Evolutionary conservation across 305 asterid species (phyloP), one percentile per base, ranked within the genome.

Genomic region (Solanum hybrid): DNA sequence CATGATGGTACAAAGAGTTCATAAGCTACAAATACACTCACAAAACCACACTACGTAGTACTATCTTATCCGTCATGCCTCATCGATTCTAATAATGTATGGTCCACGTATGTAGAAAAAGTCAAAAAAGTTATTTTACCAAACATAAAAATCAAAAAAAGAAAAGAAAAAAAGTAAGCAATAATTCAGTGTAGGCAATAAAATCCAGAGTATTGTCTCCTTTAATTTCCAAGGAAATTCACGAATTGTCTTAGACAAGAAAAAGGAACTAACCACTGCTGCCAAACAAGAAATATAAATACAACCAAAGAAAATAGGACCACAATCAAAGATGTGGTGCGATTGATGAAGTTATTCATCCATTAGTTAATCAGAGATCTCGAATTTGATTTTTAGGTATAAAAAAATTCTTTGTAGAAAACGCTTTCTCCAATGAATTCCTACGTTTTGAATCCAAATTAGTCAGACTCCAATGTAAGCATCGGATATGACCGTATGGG

Each of bases 101-200:
- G 85, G 85, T 79, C 64, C 85, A 79, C 17, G 51, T 36, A 78
- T 24, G 38, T 42, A 82, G 87, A 84, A 56, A 31, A 32, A 60
- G 88, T 85, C 88, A 60, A 85, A 60, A 85, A 85, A 85, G 32
- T 60, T 85, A 37, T 79, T 79, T 9, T 22, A 32, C 5, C 77
- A 56, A 56, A 56, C 32, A 85, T 17, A 11, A 85, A 56, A 45
- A 29, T 8, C 0, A 51, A 8, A 60, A 7, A 56, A 51, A 15
- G 0, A 51, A 27, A 8, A 40, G 0, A 1, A 5, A 82, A 22
- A 32, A 84, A 9, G 38, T 38, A 6, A 31, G 87, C 42, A 85
- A 85, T 56, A 85, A 85, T 85, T 85, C 88, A 56, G 88, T 32
- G 88, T 56, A 56, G 77, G 88, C 69, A 60, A 85, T 72, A 32